phyloP scores from a whole-genome alignment of 768 basidiomycete genomes.

The Russula sp. region DNA sequence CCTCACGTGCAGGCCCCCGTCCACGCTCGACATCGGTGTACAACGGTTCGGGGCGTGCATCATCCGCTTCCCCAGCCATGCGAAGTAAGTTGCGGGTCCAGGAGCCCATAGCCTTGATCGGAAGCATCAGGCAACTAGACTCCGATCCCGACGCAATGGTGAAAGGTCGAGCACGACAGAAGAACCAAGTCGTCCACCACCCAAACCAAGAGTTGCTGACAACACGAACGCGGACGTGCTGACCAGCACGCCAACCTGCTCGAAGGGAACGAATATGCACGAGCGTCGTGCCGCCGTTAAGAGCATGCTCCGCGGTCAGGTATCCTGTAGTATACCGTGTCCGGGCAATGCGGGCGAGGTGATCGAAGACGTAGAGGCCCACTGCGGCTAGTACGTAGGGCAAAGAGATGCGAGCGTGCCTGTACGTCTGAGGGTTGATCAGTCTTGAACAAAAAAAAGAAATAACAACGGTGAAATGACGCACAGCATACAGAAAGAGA shows the following conservation, averaged over 20 bases:
- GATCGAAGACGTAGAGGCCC: conserved; percentile 47
- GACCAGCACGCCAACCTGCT: conserved; percentile 57
- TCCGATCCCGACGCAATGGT: conserved; percentile 47
- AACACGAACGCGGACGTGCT: conserved; percentile 55
- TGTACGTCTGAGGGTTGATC: conserved; percentile 27
- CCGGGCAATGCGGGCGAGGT: conserved; percentile 45
- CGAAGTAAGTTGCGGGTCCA: conserved; percentile 49
- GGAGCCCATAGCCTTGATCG: conserved; percentile 49
- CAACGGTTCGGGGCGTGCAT: conserved; percentile 33
- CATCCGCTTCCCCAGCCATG: conserved; percentile 40
- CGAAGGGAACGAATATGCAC: conserved; percentile 46
- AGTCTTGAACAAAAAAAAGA: neutral
- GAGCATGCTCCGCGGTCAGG: conserved; percentile 46
- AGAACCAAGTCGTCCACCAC: conserved; percentile 33
- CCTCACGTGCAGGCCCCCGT: conserved; percentile 26
- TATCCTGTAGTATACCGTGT: conserved; percentile 46
- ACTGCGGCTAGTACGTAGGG: conserved; percentile 44
- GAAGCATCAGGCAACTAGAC: conserved; percentile 47
- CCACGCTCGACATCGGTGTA: conserved; percentile 19
- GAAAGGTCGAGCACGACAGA: conserved; percentile 36
- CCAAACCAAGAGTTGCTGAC: conserved; percentile 42
- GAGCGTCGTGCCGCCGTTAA: conserved; percentile 42
- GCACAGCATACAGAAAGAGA: conserved; percentile 39
- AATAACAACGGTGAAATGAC: neutral
- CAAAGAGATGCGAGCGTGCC: conserved; percentile 33